Base-by-base conservation (phyloP, 1,284 basidiomycete species). In the Marasmius tenuissimus region DNA sequence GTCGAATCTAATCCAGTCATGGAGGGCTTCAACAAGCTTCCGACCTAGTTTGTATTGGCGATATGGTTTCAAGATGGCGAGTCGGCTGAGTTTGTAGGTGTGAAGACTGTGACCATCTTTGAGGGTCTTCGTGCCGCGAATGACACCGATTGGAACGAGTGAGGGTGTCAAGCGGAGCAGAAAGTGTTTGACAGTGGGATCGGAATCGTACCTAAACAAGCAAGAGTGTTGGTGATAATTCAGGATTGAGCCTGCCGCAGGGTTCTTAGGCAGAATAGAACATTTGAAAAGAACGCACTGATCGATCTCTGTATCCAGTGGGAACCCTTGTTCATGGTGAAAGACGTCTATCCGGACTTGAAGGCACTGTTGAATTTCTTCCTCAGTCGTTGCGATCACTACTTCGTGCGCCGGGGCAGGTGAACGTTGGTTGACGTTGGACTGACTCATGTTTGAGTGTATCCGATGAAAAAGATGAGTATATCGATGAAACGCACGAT, bases 241-340 rank as follows among this genome's bases (percentile, higher is more conserved):
- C 9, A 38, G 35, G 54, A 16, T 10, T 9, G 27, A 3, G 34
- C 12, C 18, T 42, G 58, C 48, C 27, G 4, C 27, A 27, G 27
- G 27, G 27, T 27, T 4, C 27, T 27, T 27, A 4, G 27, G 27
- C 27, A 27, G 27, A 27, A 27, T 27, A 27, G 27, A 27, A 27
- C 27, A 27, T 20, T 34, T 61, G 60, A 60, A 55, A 35, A 48
- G 60, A 48, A 80, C 86, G 70, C 66, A 89, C 91, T 83, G 78
- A 73, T 93, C 91, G 65, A 89, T 79, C 73, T 93, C 91, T 9
- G 76, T 78, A 51, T 91, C 88, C 35, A 88, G 73, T 59, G 89
- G 81, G 69, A 93, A 93, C 47, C 79, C 77, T 76, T 91, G 89
- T 72, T 91, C 89, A 67, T 76, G 73, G 68, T 82, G 78, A 75